phyloP scores from a whole-genome alignment of 2,329 filamentous ascomycete genomes.

The Calonectria honghensis region DNA sequence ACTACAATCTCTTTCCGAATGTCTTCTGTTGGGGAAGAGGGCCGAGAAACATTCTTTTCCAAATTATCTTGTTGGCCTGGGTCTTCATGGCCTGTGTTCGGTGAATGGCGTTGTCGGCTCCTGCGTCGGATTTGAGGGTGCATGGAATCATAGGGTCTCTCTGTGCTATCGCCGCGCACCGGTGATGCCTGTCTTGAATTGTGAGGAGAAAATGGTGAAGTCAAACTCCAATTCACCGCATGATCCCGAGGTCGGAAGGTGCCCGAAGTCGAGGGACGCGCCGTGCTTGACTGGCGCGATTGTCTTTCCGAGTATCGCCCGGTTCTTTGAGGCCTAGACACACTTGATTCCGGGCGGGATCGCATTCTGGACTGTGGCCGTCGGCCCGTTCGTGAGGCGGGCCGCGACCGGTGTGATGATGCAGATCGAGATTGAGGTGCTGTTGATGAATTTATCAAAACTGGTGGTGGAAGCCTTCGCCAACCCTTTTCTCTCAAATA shows the following conservation, averaged over 20 bases:
- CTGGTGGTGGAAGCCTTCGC: background rate
- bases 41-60: background rate
- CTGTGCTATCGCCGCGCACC: background rate
- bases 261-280: background rate
- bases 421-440: background rate
- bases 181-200: background rate
- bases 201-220: background rate
- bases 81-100: background rate
- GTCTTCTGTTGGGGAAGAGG: background rate
- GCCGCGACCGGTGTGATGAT: background rate
- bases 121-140: background rate
- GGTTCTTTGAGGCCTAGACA: background rate
- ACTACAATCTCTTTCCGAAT: background rate
- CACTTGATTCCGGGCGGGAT: background rate
- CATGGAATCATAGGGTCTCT: background rate
- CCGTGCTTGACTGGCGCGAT: background rate
- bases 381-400: background rate
- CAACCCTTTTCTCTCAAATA: constrained; percentile 1
- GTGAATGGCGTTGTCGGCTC: background rate
- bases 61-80: background rate
- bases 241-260: background rate
- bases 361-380: background rate
- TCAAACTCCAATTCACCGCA: background rate
- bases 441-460: too few relatives aligned
- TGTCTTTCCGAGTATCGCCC: background rate